phyloP scores from a whole-genome alignment of 495 filamentous ascomycete genomes.

The Neurospora sublineolata region DNA sequence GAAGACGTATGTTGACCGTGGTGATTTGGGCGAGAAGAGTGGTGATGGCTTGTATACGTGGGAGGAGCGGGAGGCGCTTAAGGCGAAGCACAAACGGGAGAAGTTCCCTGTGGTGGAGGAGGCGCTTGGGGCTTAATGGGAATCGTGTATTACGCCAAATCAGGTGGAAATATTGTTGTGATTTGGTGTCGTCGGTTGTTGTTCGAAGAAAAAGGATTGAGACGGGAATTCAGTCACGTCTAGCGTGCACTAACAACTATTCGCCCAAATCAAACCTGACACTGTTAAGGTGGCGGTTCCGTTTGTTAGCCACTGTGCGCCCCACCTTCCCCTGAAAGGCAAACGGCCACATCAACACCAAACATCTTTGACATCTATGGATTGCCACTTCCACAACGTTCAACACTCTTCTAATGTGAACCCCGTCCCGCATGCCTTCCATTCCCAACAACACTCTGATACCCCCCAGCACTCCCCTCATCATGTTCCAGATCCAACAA shows the following conservation, averaged over 20 bases:
- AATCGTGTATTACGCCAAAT: not conserved
- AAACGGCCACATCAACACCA: not conserved
- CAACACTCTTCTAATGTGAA: not conserved
- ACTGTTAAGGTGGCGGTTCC: not conserved
- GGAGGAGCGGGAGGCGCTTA: slow-evolving; percentile 17
- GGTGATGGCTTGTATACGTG: slow-evolving; percentile 21
- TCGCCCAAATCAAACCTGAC: accelerated
- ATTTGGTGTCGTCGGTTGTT: not conserved
- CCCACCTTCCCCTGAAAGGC: no score
- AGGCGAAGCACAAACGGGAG: slow-evolving; percentile 9
- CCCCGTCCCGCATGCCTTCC: not conserved
- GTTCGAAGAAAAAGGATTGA: not conserved
- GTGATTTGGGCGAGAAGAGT: slow-evolving; percentile 33
- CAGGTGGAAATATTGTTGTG: not conserved
- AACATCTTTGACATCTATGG: not conserved
- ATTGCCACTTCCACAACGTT: not conserved
- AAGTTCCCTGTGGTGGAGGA: slow-evolving; percentile 17
- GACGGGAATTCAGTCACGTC: not conserved
- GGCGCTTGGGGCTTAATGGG: slow-evolving; percentile 13
- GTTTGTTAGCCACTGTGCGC: not conserved
- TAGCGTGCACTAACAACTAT: not conserved
- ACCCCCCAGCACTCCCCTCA: not conserved
- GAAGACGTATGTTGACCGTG: slow-evolving; percentile 26
- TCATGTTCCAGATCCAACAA: not conserved
- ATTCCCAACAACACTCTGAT: not conserved